Evolutionary conservation across 177 flowering plant species (phyloP).

Genomic region (Vitis hybrid): DNA sequence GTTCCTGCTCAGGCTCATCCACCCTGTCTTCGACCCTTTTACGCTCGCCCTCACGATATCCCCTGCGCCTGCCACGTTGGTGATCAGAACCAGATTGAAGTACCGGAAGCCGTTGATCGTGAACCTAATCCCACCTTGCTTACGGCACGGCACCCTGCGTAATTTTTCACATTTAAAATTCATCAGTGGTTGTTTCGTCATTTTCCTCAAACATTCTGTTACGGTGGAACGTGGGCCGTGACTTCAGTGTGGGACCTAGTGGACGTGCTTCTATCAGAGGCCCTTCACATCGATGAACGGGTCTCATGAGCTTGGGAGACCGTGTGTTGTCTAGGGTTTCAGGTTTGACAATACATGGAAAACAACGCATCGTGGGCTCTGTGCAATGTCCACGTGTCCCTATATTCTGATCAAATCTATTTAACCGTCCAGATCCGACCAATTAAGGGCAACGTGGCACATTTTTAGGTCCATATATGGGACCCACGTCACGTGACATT

Average conservation of each 20-base stretch:
- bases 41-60: slow-evolving; percentile 58
- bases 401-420: neutral
- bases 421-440: slow-evolving; percentile 4
- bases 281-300: neutral
- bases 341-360: neutral
- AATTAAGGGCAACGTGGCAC: neutral
- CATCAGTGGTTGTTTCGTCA: neutral
- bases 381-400: too few relatives aligned
- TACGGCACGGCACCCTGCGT: slow-evolving; percentile 83
- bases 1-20: slow-evolving; percentile 81
- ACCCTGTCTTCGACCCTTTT: slow-evolving; percentile 62
- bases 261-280: neutral
- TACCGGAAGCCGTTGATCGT: slow-evolving; percentile 74
- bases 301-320: slow-evolving; percentile 1
- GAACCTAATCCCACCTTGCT: slow-evolving; percentile 78
- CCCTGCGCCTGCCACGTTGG: slow-evolving; percentile 89
- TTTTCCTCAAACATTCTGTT: neutral
- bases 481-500: too few relatives aligned
- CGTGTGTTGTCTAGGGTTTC: neutral
- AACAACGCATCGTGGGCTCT: neutral
- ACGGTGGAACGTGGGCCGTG: slow-evolving; percentile 11
- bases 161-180: neutral
- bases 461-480: too few relatives aligned
- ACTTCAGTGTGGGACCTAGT: neutral
- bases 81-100: slow-evolving; percentile 73